Base-by-base conservation (phyloP, 805 yeast genomes). In the Cyberlindnera mrakii region DNA sequence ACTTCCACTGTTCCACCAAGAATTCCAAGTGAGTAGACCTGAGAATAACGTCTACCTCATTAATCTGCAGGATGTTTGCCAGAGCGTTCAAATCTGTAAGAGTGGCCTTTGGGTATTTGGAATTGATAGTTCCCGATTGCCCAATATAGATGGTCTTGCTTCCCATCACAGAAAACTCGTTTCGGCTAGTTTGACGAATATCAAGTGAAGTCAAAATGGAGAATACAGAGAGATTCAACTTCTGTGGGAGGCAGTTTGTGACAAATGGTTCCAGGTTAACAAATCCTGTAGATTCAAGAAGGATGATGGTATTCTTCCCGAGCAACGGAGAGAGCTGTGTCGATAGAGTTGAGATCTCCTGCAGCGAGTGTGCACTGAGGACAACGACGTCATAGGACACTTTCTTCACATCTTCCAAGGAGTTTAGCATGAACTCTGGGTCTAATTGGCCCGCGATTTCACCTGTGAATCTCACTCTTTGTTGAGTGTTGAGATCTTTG, bases 1-100 rank as follows among this genome's bases (percentile, higher is more conserved):
- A 71, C 58, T 82, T 80, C 96, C 96, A 89, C 62, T 88, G 93
- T 54, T 82, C 82, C 11, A 81, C 75, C 62, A 77, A 66, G 54
- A 78, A 83, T 49, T 79, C 87, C 43, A 72, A 64, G 37, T 78
- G 68, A 50, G 72, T 67, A 44, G 69, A 63, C 43, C 63, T 36
- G 19, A 51, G 5, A 4, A 37, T 34, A 15, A 44, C 42, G 9
- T 37, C 30, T 1, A 40, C 23, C 17, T n/a, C 25, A 18, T 37
- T 43, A 1, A 19, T 37, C 33, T 49, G 48, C 25, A 54, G 43
- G 23, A 60, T 51, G 49, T 71, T 72, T 27, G 65, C 63, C 27
- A 70, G 45, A 6, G 63, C 65, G 3, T 65, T 60, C 30, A 70
- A 54, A 40, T 61, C 61, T 39, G 68, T 65, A 40, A 66, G 48